phyloP scores from a whole-genome alignment of 306 rosid genomes.

The Fragaria nilgerrensis region DNA sequence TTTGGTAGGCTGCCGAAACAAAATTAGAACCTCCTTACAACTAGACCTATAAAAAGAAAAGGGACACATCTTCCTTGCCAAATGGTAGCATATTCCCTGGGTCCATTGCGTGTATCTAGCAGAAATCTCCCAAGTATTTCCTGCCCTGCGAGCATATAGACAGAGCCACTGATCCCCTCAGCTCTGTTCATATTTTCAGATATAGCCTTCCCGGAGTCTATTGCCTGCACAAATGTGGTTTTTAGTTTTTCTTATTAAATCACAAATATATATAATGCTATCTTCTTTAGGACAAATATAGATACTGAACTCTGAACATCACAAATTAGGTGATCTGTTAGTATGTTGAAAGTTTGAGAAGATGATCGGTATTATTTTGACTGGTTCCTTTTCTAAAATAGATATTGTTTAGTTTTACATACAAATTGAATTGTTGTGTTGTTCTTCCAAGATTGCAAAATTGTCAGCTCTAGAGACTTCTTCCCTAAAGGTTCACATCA shows the following conservation, averaged over 20 bases:
- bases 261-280: neutral
- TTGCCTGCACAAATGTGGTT: neutral
- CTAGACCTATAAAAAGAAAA: neutral
- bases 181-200: neutral
- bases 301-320: neutral
- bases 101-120: neutral
- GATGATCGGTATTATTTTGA: neutral
- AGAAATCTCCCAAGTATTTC: neutral
- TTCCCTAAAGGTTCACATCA: neutral
- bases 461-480: neutral
- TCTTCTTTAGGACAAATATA: neutral
- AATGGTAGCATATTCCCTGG: neutral
- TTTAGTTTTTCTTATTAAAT: neutral
- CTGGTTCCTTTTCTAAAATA: neutral
- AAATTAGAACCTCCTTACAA: neutral
- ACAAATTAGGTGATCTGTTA: neutral
- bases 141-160: neutral
- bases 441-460: neutral
- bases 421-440: neutral
- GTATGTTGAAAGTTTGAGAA: neutral
- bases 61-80: neutral
- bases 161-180: neutral
- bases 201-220: neutral
- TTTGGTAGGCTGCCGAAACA: neutral
- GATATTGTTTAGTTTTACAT: neutral